These are phyloP conservation scores for Boletus insuetus DNA, from an alignment of 768 basidiomycete genomes.

Conservation along the genomic window DNA sequence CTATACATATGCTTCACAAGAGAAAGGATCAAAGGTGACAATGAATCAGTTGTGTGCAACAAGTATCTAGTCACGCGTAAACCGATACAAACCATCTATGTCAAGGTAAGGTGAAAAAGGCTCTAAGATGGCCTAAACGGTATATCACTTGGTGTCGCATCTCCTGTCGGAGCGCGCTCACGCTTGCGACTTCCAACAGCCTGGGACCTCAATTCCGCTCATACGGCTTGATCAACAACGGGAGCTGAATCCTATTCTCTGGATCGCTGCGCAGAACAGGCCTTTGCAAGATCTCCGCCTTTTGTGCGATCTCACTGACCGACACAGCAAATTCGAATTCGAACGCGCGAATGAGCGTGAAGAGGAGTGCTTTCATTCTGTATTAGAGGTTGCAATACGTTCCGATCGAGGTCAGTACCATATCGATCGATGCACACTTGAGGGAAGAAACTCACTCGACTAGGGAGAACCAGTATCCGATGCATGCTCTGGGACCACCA, in stretches of 20 bases:
- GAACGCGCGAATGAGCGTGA: constrained; percentile 9
- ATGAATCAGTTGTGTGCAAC: too few species aligned
- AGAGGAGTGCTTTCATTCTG: constrained; percentile 8
- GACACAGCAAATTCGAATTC: constrained; percentile 9
- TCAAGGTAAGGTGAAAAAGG: too few species aligned
- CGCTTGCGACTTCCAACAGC: too few species aligned
- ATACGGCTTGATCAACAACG: constrained; percentile 7
- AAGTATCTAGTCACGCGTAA: too few species aligned
- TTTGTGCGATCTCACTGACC: neutral
- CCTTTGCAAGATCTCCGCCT: neutral
- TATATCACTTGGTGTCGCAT: too few species aligned
- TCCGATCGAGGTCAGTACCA: neutral
- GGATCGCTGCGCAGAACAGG: constrained; percentile 9
- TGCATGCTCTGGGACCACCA: constrained; percentile 63
- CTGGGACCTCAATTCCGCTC: neutral
- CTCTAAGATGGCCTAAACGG: too few species aligned
- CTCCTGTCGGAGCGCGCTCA: too few species aligned
- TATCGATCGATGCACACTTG: too few species aligned
- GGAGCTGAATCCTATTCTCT: neutral
- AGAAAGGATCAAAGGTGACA: too few species aligned
- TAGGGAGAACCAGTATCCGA: constrained; percentile 65
- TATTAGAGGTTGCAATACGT: neutral
- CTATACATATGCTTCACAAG: too few species aligned
- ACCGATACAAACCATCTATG: too few species aligned
- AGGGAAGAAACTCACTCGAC: constrained; percentile 44